These are phyloP conservation scores for Zygosaccharomyces pseudobailii DNA, from an alignment of 1,139 yeast species.

Conservation along the genomic window DNA sequence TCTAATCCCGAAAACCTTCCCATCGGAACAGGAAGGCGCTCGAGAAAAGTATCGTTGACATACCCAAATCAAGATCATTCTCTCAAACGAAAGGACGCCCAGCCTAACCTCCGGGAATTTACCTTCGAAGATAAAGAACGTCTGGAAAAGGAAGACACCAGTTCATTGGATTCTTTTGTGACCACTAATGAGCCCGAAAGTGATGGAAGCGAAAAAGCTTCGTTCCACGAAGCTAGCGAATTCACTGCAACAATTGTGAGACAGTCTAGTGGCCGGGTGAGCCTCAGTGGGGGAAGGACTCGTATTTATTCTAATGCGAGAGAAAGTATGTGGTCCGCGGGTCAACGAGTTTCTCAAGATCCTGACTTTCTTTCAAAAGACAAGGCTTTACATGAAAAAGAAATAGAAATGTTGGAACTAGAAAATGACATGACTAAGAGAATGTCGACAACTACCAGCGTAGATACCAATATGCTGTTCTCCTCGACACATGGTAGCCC, in stretches of 20 bases:
- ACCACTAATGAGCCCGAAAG: constrained; percentile 6
- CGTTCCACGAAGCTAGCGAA: neutral
- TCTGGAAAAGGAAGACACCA: neutral
- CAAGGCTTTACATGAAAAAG: constrained; percentile 22
- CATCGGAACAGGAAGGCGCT: neutral
- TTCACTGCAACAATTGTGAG: constrained; percentile 12
- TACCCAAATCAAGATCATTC: constrained; percentile 1
- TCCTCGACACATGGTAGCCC: constrained; percentile 19
- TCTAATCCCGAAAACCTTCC: constrained; percentile 3
- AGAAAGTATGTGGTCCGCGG: constrained; percentile 5
- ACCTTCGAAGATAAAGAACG: constrained; percentile 16
- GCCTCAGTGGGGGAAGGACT: constrained; percentile 21
- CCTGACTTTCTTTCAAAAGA: constrained; percentile 24
- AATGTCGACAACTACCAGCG: constrained; percentile 16
- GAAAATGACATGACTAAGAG: constrained; percentile 15
- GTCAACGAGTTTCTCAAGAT: constrained; percentile 12
- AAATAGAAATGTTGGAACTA: constrained; percentile 20
- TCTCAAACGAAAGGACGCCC: constrained; percentile 19
- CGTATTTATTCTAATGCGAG: constrained; percentile 8
- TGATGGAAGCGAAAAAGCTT: neutral
- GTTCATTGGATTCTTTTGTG: constrained; percentile 11
- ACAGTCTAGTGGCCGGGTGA: constrained; percentile 34
- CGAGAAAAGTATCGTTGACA: neutral
- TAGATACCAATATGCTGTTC: constrained; percentile 19
- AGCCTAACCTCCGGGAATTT: constrained; percentile 18